phyloP scores from a whole-genome alignment of 495 filamentous ascomycete genomes.

The Hyaloscypha variabilis region DNA sequence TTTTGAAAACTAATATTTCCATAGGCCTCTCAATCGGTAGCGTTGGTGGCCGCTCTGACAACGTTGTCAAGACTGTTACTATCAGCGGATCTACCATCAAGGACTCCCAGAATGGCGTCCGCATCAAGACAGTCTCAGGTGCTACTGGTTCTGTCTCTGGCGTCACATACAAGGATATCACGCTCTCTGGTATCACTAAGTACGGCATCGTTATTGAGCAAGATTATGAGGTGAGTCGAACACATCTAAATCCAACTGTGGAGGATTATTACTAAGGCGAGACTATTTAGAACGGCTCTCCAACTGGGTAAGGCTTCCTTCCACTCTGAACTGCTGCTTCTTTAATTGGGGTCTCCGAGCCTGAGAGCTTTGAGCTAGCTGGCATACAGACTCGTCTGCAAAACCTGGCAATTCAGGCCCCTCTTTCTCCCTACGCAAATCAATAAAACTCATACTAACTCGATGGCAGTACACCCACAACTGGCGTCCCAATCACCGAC shows the following conservation, averaged over 20 bases:
- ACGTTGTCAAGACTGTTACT: constrained; percentile 59
- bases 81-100: constrained; percentile 53
- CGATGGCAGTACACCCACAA: constrained; percentile 61
- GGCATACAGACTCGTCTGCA: too few relatives aligned
- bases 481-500: constrained; percentile 62
- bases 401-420: too few relatives aligned
- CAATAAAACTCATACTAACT: too few relatives aligned
- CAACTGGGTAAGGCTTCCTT: too few relatives aligned
- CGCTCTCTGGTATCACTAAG: constrained; percentile 55
- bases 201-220: constrained; percentile 72
- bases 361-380: too few relatives aligned
- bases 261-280: too few relatives aligned
- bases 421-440: too few relatives aligned
- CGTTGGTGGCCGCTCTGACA: constrained; percentile 62
- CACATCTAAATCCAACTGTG: neutral
- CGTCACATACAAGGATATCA: constrained; percentile 61
- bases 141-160: constrained; percentile 59
- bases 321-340: too few relatives aligned
- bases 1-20: constrained; percentile 47
- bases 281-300: constrained; percentile 61
- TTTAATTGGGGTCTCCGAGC: too few relatives aligned
- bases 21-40: constrained; percentile 63
- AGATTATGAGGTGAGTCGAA: constrained; percentile 52
- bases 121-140: constrained; percentile 63
- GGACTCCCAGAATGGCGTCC: constrained; percentile 58